Base-by-base conservation (phyloP, 2,329 filamentous ascomycete genomes). In the Leptographium flavum region DNA sequence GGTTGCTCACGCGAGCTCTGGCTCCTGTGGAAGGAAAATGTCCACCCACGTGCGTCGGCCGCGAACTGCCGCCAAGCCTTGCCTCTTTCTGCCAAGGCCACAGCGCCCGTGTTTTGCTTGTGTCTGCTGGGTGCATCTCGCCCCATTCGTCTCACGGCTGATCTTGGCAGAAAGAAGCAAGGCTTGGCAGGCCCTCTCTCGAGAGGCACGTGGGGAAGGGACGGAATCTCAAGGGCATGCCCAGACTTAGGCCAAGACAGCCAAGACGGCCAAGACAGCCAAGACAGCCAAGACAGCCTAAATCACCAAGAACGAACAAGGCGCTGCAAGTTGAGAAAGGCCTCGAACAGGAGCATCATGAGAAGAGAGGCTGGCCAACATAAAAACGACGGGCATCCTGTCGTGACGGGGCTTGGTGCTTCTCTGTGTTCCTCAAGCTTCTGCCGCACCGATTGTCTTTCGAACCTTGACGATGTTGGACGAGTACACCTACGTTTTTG, bases 401-500 rank as follows among this genome's bases (percentile, higher is more conserved):
- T n/a, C n/a, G n/a, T n/a, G n/a, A n/a, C n/a, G n/a, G n/a, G n/a
- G n/a, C n/a, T 17, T 19, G 32, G n/a, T 8, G 14, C 23, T 2
- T 14, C 14, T 5, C 22, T 17, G 7, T 14, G 9, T 17, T 25
- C 17, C 21, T 9, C 38, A 15, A 37, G 15, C 13, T 19, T 28
- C 15, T 28, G 27, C 37, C 15, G 13, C 23, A 3, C 14, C 15
- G 5, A 6, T 4, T 10, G n/a, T 22, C 37, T n/a, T n/a, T n/a
- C n/a, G n/a, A n/a, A n/a, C 5, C 27, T 14, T 21, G 51, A 79
- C 77, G 73, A 62, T 63, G 56, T 70, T 81, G 54, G 59, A 73
- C 56, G 60, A 78, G 54, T 84, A 82, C 61, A 76, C 71, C 55
- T 85, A 86, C 60, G 62, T 86, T 57, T 85, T 86, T 59, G 81